Base-by-base conservation (phyloP, 2,329 filamentous ascomycete genomes). In the Colletotrichum sublineola region DNA sequence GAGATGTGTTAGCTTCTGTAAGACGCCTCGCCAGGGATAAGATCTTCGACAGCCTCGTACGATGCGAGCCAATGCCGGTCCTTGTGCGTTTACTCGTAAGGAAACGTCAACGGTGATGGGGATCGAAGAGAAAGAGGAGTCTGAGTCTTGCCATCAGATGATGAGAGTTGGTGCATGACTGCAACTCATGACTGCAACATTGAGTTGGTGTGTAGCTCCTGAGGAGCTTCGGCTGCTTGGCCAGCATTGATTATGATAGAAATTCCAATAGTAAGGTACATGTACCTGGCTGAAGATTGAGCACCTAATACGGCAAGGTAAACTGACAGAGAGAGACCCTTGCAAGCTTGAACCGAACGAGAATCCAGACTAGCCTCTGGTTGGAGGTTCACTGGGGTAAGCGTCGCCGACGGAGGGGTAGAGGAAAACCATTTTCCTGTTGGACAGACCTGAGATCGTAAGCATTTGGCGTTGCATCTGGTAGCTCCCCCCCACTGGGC, bases 281-380 rank as follows among this genome's bases (percentile, higher is more conserved):
- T 46, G 61, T 70, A 73, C 66, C 60, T 69, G 70, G 70, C 56
- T 73, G 67, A 73, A 70, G 70, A 73, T 64, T 48, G 60, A 42
- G 60, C 60, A 64, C 70, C 70, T 56, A 61, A 55, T 69, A 69
- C 36, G 9, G 60, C 46, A 64, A 63, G 57, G 57, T n/a, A 42
- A 38, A 33, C 66, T 70, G 18, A 29, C 42, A 61, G 38, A 40
- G 11, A 64, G 33, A 64, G 38, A 38, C 38, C 40, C 66, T 40
- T 58, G 60, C 66, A 55, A 61, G 46, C 55, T 24, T 50, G 40
- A 38, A 61, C 50, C 60, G 48, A 68, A 55, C 24, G 44, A 52
- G 57, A 38, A 58, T 36, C 15, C 52, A 60, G 52, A 46, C 44
- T 38, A 29, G 53, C 48, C 20, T 48, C 55, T 55, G 57, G 55